These are phyloP conservation scores for Mrakia gelida DNA, from an alignment of 768 basidiomycete genomes.

Conservation along the genomic window DNA sequence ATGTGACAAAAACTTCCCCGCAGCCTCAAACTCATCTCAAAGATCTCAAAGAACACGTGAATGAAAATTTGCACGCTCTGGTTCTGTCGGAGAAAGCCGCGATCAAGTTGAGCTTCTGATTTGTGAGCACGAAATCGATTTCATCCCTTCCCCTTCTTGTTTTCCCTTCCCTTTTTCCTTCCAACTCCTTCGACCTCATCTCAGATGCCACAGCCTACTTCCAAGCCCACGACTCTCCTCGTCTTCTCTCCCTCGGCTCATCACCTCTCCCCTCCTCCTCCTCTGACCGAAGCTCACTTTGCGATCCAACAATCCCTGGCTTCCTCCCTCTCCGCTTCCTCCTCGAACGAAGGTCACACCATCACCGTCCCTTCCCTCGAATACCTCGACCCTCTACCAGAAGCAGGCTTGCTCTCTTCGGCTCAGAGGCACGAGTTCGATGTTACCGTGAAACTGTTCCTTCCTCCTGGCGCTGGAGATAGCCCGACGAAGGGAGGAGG, in stretches of 20 bases:
- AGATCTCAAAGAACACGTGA: too few relatives aligned
- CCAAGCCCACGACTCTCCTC: neutral
- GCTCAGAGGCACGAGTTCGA: neutral
- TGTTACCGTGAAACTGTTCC: constrained; percentile 25
- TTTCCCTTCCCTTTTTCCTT: neutral
- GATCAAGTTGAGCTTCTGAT: neutral
- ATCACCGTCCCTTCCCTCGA: constrained; percentile 3
- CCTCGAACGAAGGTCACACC: neutral
- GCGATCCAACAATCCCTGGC: constrained; percentile 17
- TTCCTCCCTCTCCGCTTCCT: neutral
- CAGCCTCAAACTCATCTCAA: too few relatives aligned
- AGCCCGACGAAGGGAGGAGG: neutral
- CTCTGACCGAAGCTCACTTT: constrained; percentile 7
- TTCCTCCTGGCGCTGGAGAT: neutral
- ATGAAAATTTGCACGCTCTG: too few relatives aligned
- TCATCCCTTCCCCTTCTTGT: too few relatives aligned
- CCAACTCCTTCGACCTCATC: neutral
- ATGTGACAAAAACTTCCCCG: too few relatives aligned
- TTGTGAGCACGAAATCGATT: neutral
- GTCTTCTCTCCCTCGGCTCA: constrained; percentile 19
- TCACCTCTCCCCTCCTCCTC: constrained; percentile 17
- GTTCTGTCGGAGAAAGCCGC: neutral
- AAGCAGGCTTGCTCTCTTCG: neutral
- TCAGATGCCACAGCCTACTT: neutral
- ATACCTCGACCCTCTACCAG: neutral